These are phyloP conservation scores for Colletotrichum salicis DNA, from an alignment of 2,329 filamentous ascomycete genomes.

Conservation along the genomic window DNA sequence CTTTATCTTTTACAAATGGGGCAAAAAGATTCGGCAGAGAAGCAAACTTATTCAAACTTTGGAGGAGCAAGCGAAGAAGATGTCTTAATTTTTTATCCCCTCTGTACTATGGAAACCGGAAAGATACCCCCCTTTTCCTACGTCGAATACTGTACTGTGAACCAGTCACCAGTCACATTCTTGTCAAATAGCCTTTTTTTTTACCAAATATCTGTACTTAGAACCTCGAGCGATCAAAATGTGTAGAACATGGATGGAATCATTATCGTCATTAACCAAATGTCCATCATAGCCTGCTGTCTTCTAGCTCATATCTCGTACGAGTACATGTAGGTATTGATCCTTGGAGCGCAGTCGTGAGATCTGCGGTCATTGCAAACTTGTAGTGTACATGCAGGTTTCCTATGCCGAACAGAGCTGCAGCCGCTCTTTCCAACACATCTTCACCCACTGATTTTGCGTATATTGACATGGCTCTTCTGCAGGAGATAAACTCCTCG, in stretches of 20 bases:
- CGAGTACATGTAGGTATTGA: neutral
- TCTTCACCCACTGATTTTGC: constrained; percentile 11
- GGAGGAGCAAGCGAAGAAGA: constrained; percentile 34
- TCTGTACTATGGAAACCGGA: constrained; percentile 5
- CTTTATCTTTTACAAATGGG: constrained; percentile 64
- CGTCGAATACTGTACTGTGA: constrained; percentile 14
- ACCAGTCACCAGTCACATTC: constrained; percentile 28
- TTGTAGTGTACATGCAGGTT: neutral
- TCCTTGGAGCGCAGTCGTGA: neutral
- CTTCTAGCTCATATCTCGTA: neutral
- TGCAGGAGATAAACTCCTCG: neutral
- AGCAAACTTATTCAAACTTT: constrained; percentile 33
- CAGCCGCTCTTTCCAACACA: constrained; percentile 13
- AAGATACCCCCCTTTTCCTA: constrained; percentile 31
- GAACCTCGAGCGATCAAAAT: neutral
- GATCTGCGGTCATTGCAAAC: neutral
- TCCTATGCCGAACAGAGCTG: constrained; percentile 18
- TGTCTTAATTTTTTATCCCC: constrained; percentile 1
- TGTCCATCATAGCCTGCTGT: neutral
- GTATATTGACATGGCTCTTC: neutral
- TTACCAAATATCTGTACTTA: constrained; percentile 8
- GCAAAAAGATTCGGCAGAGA: constrained; percentile 33
- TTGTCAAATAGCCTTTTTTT: neutral
- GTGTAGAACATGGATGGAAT: neutral
- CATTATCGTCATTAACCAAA: neutral